A percentile compares a stretch with the other conserved stretches of the same genome.
These are phyloP conservation scores for Globisporangium middletonii DNA, from an alignment of 352 stramenopile species.

Conservation along the genomic window DNA sequence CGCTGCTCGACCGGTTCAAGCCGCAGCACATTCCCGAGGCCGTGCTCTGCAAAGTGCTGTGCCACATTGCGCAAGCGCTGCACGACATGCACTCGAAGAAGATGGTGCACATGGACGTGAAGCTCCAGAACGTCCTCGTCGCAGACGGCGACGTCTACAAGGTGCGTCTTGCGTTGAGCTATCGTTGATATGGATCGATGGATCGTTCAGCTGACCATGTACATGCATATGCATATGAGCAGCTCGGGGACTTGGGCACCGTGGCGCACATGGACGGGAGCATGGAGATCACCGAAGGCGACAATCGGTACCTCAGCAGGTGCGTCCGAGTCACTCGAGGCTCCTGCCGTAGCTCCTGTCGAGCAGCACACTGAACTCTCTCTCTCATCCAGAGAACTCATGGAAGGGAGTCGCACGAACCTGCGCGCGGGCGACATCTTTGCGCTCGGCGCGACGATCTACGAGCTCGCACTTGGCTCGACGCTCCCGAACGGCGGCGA, in stretches of 20 bases:
- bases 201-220: background rate
- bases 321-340: conserved; percentile 11
- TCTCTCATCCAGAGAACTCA: conserved; percentile 39
- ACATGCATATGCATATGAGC: background rate
- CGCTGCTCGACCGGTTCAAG: conserved; percentile 58
- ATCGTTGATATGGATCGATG: background rate
- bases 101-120: conserved; percentile 88
- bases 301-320: conserved; percentile 84
- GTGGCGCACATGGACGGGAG: conserved; percentile 69
- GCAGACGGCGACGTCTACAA: conserved; percentile 66
- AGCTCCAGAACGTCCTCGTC: conserved; percentile 78
- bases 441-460: conserved; percentile 78
- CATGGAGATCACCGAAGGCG: conserved; percentile 84
- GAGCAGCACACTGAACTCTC: too few species aligned
- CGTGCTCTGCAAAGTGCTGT: conserved; percentile 67
- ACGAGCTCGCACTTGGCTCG: conserved; percentile 67
- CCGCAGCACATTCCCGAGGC: conserved; percentile 65
- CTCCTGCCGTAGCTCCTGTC: too few species aligned
- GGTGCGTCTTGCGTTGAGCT: conserved; percentile 15
- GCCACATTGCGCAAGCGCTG: conserved; percentile 68
- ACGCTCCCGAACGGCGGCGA: conserved; percentile 67
- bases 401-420: conserved; percentile 76
- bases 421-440: conserved; percentile 78
- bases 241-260: conserved; percentile 78
- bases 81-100: conserved; percentile 80